Percentiles rank a stretch among this genome's conserved stretches.
phyloP scores from a whole-genome alignment of 257 asterid genomes.

The Leptodermis oblonga region DNA sequence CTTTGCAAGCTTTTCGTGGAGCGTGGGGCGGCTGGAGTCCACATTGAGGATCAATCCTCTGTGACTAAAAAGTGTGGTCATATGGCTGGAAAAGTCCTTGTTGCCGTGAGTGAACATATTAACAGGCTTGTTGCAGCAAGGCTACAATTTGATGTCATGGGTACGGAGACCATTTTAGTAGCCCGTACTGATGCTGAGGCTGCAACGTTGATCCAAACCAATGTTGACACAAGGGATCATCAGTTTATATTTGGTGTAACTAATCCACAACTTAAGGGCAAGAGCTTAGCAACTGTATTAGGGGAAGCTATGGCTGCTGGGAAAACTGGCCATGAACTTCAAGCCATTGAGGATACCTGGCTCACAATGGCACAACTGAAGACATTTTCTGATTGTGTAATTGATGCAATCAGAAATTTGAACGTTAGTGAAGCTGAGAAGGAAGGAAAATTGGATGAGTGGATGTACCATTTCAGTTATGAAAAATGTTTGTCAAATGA shows the following conservation, averaged over 20 bases:
- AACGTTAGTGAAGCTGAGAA: constrained; percentile 55
- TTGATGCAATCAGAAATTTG: constrained; percentile 59
- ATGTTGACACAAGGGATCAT: constrained; percentile 85
- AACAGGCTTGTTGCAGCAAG: constrained; percentile 93
- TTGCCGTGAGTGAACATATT: constrained; percentile 76
- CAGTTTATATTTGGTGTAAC: constrained; percentile 84
- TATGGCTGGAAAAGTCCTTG: constrained; percentile 95
- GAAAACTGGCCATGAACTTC: constrained; percentile 77
- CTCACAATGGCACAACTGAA: constrained; percentile 57
- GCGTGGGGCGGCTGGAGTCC: constrained; percentile 99
- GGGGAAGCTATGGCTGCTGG: constrained; percentile 81
- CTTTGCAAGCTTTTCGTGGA: constrained; percentile 91
- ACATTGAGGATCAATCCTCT: constrained; percentile 95
- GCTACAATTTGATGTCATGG: constrained; percentile 92
- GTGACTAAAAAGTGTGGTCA: constrained; percentile 94
- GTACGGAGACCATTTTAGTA: constrained; percentile 82
- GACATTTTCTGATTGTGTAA: constrained; percentile 72
- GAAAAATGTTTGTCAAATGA: constrained; percentile 72
- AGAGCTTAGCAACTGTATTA: constrained; percentile 58
- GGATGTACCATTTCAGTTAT: constrained; percentile 56
- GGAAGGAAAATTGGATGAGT: constrained; percentile 68
- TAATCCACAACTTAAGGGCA: constrained; percentile 65
- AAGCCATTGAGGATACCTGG: constrained; percentile 83
- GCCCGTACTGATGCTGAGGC: constrained; percentile 92
- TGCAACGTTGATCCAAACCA: constrained; percentile 82